Evolutionary conservation across 2,329 filamentous ascomycete genomes (phyloP).

Genomic region (Scedosporium dehoogii): DNA sequence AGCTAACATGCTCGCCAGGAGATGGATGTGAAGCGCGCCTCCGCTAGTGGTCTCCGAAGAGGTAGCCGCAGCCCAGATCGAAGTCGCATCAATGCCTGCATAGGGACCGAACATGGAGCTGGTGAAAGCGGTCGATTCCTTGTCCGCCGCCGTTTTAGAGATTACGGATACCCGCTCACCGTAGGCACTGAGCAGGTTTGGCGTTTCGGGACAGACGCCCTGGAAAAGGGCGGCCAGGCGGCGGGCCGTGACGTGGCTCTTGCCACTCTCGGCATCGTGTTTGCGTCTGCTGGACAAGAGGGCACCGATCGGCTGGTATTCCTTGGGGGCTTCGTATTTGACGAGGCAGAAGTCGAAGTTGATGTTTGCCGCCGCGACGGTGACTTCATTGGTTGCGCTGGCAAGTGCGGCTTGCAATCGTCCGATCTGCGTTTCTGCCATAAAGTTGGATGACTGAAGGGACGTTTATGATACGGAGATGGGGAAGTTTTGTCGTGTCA

Average conservation of each 20-base stretch:
- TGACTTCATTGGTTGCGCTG: background rate
- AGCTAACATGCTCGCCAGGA: slow-evolving; percentile 9
- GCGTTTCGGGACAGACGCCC: slow-evolving; percentile 17
- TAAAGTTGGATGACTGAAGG: background rate
- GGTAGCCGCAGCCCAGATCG: slow-evolving; percentile 17
- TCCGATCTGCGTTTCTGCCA: background rate
- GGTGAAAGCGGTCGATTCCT: background rate
- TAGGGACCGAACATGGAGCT: slow-evolving; percentile 4
- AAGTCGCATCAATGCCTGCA: slow-evolving; percentile 16
- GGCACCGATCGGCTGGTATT: slow-evolving; percentile 14
- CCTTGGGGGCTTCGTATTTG: slow-evolving; percentile 26
- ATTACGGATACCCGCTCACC: slow-evolving; percentile 23
- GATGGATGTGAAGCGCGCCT: slow-evolving; percentile 18
- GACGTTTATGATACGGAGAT: background rate
- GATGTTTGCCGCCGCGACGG: slow-evolving; percentile 9
- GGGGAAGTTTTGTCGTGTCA: background rate
- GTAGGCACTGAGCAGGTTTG: slow-evolving; percentile 23
- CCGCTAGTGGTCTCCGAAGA: slow-evolving; percentile 12
- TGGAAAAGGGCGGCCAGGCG: slow-evolving; percentile 28
- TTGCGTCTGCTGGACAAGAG: background rate
- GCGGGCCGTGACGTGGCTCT: slow-evolving; percentile 19
- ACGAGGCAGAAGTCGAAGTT: slow-evolving; percentile 32
- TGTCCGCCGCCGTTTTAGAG: background rate
- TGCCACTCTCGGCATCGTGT: background rate
- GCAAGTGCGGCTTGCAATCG: background rate